Conservation (phyloP, 2,329 filamentous ascomycete species). For the Dendrostoma leiphaemia region DNA sequence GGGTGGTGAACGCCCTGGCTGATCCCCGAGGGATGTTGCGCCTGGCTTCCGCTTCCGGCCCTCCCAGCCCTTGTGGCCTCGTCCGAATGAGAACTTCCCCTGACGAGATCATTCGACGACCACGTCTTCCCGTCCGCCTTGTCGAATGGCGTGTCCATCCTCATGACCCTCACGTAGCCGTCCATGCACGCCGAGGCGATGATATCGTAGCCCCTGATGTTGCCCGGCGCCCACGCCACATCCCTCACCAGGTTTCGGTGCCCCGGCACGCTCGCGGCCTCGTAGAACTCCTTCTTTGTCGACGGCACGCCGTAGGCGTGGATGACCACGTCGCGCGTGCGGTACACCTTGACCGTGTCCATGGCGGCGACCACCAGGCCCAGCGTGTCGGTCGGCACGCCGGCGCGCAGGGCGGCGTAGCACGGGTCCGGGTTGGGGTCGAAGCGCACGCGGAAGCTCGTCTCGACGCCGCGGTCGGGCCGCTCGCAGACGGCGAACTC, state of each 20-base stretch:
- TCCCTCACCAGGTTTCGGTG: slow-evolving; percentile 80
- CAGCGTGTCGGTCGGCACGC: slow-evolving; percentile 76
- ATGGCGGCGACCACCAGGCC: slow-evolving; percentile 84
- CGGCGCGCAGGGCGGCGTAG: slow-evolving; percentile 73
- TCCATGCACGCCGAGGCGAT: slow-evolving; percentile 93
- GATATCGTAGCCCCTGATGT: slow-evolving; percentile 84
- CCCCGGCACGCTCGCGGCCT: slow-evolving; percentile 71
- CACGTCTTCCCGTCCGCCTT: slow-evolving; percentile 48
- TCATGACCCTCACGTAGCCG: slow-evolving; percentile 84
- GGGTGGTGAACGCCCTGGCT: slow-evolving; percentile 53
- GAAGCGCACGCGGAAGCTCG: slow-evolving; percentile 81
- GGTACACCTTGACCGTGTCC: slow-evolving; percentile 78
- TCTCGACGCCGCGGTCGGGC: slow-evolving; percentile 79
- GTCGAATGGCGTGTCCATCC: slow-evolving; percentile 61
- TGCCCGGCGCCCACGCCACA: slow-evolving; percentile 89
- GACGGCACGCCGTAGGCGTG: slow-evolving; percentile 48
- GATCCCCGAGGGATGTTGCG: slow-evolving; percentile 45
- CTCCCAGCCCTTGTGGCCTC: slow-evolving; percentile 13
- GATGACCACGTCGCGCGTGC: slow-evolving; percentile 63
- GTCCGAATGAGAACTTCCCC: slow-evolving; percentile 26
- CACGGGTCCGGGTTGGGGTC: slow-evolving; percentile 84
- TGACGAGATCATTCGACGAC: slow-evolving; percentile 45
- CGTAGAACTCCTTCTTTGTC: slow-evolving; percentile 77
- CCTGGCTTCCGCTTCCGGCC: slow-evolving; percentile 17
- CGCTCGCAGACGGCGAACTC: slow-evolving; percentile 70